These are phyloP conservation scores for Kluyveromyces wickerhamii DNA, from an alignment of 805 yeast species.

Conservation along the genomic window DNA sequence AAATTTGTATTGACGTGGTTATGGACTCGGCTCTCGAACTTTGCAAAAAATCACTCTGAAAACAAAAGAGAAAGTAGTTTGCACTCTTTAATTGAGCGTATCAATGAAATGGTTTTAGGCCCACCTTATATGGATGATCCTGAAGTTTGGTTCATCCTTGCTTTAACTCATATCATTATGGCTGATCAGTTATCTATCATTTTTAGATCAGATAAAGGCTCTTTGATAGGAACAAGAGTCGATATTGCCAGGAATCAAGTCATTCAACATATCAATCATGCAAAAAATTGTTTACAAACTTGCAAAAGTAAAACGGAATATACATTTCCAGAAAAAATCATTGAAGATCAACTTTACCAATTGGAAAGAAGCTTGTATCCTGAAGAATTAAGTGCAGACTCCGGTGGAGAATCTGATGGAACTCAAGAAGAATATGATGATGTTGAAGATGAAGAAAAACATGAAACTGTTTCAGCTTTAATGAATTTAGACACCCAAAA, in stretches of 20 bases:
- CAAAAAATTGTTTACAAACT: conserved; percentile 14
- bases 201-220: conserved; percentile 7
- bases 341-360: conserved; percentile 17
- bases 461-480: conserved; percentile 3
- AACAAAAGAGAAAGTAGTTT: conserved; percentile 5
- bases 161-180: conserved; percentile 20
- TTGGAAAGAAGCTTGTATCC: conserved; percentile 18
- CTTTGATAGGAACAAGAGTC: conserved; percentile 11
- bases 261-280: conserved; percentile 16
- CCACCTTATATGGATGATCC: conserved; percentile 31
- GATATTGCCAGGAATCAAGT: conserved; percentile 20
- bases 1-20: conserved; percentile 23
- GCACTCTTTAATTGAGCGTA: conserved; percentile 18
- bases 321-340: conserved; percentile 15
- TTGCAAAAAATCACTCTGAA: neutral
- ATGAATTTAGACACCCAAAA: conserved; percentile 7
- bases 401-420: neutral
- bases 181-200: conserved; percentile 19
- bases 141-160: conserved; percentile 26
- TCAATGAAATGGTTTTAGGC: conserved; percentile 21
- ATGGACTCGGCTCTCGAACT: conserved; percentile 19
- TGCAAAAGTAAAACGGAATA: conserved; percentile 16
- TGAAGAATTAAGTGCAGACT: neutral
- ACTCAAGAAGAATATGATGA: neutral
- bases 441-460: conserved; percentile 5